Evolutionary conservation across 2,329 filamentous ascomycete genomes (phyloP).

Genomic region (Metarhizium sp.): DNA sequence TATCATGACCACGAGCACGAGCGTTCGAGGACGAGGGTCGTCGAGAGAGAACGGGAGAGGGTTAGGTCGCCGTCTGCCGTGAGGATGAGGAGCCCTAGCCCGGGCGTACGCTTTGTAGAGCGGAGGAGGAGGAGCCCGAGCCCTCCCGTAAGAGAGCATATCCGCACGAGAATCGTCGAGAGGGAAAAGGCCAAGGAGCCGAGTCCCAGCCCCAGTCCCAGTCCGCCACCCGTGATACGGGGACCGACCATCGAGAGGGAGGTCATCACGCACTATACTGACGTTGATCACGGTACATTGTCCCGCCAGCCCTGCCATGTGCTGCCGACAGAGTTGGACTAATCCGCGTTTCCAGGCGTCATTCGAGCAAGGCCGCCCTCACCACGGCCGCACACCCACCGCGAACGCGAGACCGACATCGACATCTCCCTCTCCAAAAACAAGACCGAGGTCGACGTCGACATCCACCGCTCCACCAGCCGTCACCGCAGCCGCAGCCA

Average conservation of each 20-base stretch:
- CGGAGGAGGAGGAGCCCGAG: conserved; percentile 27
- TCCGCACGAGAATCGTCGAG: conserved; percentile 40
- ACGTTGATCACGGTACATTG: conserved; percentile 70
- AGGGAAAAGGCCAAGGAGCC: conserved; percentile 31
- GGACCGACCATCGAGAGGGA: conserved; percentile 79
- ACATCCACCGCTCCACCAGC: conserved; percentile 36
- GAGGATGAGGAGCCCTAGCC: conserved; percentile 14
- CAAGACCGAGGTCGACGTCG: conserved; percentile 51
- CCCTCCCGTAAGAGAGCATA: conserved; percentile 34
- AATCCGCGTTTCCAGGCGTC: conserved; percentile 27
- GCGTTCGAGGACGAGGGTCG: conserved; percentile 24
- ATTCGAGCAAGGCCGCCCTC: conserved; percentile 33
- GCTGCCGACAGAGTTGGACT: too few species aligned
- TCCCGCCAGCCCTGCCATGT: too few species aligned
- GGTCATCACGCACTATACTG: conserved; percentile 79
- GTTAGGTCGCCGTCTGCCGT: conserved; percentile 27
- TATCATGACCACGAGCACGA: conserved; percentile 23
- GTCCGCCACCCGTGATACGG: conserved; percentile 57
- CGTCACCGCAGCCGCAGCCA: conserved; percentile 24
- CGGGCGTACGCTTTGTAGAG: conserved; percentile 28
- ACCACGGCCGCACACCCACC: conserved; percentile 26
- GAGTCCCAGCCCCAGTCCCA: conserved; percentile 41
- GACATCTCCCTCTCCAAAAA: conserved; percentile 47
- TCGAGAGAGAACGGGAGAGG: conserved; percentile 31
- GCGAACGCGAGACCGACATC: conserved; percentile 41